Evolutionary conservation across 768 basidiomycete genomes (phyloP).

Genomic region (Hygrophorus russula): DNA sequence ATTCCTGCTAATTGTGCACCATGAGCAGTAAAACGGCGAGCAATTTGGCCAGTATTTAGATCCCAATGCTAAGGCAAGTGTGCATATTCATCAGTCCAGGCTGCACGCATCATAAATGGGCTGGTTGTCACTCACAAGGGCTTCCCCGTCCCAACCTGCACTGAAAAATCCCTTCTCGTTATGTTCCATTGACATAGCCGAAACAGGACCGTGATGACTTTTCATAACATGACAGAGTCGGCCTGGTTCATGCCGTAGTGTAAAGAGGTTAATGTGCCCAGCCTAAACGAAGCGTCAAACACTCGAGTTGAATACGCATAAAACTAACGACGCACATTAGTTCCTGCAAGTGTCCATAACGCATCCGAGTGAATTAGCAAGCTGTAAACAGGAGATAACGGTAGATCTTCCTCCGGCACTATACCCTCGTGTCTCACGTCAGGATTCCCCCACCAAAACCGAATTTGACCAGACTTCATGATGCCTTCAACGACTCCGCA

Average conservation of each 20-base stretch:
- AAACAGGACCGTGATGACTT: slow-evolving; percentile 75
- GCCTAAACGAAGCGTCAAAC: slow-evolving; percentile 31
- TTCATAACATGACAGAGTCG: slow-evolving; percentile 58
- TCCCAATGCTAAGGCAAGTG: slow-evolving; percentile 97
- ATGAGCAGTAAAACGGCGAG: slow-evolving; percentile 71
- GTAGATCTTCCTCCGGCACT: slow-evolving; percentile 34
- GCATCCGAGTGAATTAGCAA: slow-evolving; percentile 89
- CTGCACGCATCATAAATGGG: background rate
- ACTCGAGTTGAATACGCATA: slow-evolving; percentile 1
- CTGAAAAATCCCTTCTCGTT: slow-evolving; percentile 83
- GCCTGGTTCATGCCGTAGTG: slow-evolving; percentile 87
- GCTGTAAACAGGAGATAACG: slow-evolving; percentile 74
- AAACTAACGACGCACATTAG: slow-evolving; percentile 44
- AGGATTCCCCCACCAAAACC: slow-evolving; percentile 89
- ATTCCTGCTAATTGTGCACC: slow-evolving; percentile 78
- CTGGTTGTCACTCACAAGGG: slow-evolving; percentile 44
- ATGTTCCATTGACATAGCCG: slow-evolving; percentile 69
- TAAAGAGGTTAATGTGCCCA: slow-evolving; percentile 90
- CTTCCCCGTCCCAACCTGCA: slow-evolving; percentile 91
- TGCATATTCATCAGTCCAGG: slow-evolving; percentile 1
- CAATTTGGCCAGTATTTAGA: slow-evolving; percentile 76
- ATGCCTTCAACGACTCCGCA: slow-evolving; percentile 87
- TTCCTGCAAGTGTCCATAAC: slow-evolving; percentile 84
- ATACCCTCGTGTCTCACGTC: slow-evolving; percentile 16
- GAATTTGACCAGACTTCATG: slow-evolving; percentile 79